Evolutionary conservation across 257 asterid species (phyloP).

Genomic region (Galeopsis tetrahit): DNA sequence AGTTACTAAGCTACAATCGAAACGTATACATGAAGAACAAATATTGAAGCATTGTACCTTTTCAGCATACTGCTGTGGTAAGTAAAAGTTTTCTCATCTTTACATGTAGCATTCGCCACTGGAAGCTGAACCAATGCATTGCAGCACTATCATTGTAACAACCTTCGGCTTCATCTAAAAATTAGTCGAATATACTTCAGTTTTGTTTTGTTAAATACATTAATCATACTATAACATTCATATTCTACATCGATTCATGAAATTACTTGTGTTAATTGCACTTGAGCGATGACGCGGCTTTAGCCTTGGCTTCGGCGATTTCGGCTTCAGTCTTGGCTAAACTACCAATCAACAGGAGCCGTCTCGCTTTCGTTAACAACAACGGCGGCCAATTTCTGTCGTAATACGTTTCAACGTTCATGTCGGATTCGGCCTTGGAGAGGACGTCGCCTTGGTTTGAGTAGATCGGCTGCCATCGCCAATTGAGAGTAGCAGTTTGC

Average conservation of each 20-base stretch:
- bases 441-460: conserved; percentile 57
- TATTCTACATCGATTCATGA: neutral
- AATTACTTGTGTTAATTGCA: neutral
- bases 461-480: too few species aligned
- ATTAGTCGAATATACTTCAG: conserved; percentile 14
- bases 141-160: conserved; percentile 91
- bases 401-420: conserved; percentile 86
- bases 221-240: neutral
- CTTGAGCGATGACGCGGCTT: conserved; percentile 41
- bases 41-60: conserved; percentile 50
- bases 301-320: conserved; percentile 67
- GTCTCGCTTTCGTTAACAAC: conserved; percentile 75
- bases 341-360: conserved; percentile 69
- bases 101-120: conserved; percentile 79
- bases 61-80: conserved; percentile 76
- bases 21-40: neutral
- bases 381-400: conserved; percentile 77
- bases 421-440: conserved; percentile 82
- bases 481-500: too few species aligned
- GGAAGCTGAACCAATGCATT: conserved; percentile 85
- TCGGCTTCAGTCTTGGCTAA: conserved; percentile 76
- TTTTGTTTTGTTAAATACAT: neutral
- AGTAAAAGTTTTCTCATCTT: conserved; percentile 85
- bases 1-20: neutral
- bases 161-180: conserved; percentile 73